A percentile compares a stretch with the other conserved stretches of the same genome.
These are phyloP conservation scores for Sporobolus alterniflorus DNA, from an alignment of 202 grass and related monocot genomes.

Conservation along the genomic window DNA sequence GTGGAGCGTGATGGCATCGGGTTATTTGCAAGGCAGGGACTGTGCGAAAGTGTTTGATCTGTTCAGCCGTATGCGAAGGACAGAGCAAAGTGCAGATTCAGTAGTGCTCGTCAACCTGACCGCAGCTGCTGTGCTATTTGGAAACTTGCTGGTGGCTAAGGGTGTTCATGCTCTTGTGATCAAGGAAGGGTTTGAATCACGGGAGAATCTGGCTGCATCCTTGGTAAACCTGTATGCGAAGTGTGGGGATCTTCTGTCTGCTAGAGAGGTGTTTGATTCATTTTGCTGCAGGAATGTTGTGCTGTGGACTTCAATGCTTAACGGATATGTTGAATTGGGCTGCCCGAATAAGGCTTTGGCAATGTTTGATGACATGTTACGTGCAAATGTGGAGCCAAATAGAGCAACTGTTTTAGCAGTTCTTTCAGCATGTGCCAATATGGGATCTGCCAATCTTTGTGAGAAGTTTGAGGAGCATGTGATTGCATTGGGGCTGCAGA, in stretches of 20 bases:
- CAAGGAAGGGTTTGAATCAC: conserved; percentile 46
- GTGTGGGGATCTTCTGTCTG: conserved; percentile 45
- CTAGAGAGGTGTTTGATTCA: conserved; percentile 52
- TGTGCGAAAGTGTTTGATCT: conserved; percentile 47
- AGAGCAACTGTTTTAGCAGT: conserved; percentile 42
- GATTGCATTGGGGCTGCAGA: conserved; percentile 37
- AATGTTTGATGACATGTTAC: conserved; percentile 51
- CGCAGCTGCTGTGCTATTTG: conserved; percentile 29
- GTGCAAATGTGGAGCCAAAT: conserved; percentile 49
- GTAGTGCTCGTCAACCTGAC: conserved; percentile 46
- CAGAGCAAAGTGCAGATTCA: conserved; percentile 32
- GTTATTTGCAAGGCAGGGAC: conserved; percentile 43
- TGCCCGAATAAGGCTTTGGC: conserved; percentile 32
- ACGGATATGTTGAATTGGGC: conserved; percentile 56
- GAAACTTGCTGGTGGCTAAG: conserved; percentile 39
- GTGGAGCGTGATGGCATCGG: conserved; percentile 58
- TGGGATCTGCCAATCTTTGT: conserved; percentile 41
- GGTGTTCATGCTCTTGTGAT: conserved; percentile 52
- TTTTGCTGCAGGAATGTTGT: conserved; percentile 38
- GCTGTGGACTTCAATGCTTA: conserved; percentile 67
- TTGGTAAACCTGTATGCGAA: conserved; percentile 64
- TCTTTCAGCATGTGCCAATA: conserved; percentile 55
- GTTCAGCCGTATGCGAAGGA: conserved; percentile 43
- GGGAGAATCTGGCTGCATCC: conserved; percentile 31
- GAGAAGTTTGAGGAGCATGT: conserved; percentile 46